Evolutionary conservation across 2,329 filamentous ascomycete genomes (phyloP), one percentile per base, ranked within the genome.

Genomic region (Aspergillus melleus): DNA sequence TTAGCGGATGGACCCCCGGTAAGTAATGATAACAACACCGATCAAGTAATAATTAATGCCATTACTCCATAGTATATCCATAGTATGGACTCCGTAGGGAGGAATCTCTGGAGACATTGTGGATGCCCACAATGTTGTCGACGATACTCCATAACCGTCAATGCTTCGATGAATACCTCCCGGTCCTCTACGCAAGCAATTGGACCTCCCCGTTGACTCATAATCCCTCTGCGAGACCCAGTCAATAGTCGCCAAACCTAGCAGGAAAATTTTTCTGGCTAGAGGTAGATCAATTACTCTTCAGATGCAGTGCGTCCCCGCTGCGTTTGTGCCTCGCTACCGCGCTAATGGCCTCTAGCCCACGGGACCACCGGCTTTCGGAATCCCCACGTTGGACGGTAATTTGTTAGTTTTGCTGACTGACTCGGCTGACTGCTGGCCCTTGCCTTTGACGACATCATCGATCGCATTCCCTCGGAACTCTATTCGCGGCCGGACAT

Each of bases 361-460:
- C 52, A 59, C 47, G 47, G 57, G 57, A 46, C 29, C 52, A 55
- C 52, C 57, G 57, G 57, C 52, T 51, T 55, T 55, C 57, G 57
- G 52, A 59, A 44, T 53, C 56, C 32, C 55, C 49, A 57, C 49
- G 55, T 52, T 46, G 24, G n/a, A 19, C 52, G 19, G 39, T 42
- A 36, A 5, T 16, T 36, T 16, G 11, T 36, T 16, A 2, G 10
- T 14, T 39, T 12, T 8, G 29, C 36, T n/a, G 36, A 39, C 50
- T 32, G n/a, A 29, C 26, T 29, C 26, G 26, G 32, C 32, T 36
- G 32, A 36, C 32, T 36, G 32, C 32, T 36, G 10, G 10, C 8
- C 36, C 36, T 14, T 42, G n/a, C 14, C 36, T 12, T 42, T 42
- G 36, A 42, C 52, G 22, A n/a, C 32, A 22, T 46, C 52, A 12